Evolutionary conservation across 2,329 filamentous ascomycete genomes (phyloP).

Genomic region (Hymenoscyphus scutula): DNA sequence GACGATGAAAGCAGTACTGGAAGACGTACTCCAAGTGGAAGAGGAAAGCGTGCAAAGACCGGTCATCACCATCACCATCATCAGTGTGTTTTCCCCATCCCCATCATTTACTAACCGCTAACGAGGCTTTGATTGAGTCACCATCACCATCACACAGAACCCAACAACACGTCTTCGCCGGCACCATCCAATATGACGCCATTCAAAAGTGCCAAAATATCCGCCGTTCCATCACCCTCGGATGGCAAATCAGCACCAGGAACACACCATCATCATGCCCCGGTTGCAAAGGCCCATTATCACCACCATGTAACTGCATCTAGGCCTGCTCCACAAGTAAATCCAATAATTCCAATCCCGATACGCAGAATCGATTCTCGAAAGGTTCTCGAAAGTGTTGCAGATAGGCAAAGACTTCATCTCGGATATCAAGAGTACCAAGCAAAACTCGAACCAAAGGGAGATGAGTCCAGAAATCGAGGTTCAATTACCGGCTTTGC

Average conservation of each 20-base stretch:
- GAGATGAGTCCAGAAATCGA: slow-evolving; percentile 22
- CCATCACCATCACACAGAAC: slow-evolving; percentile 56
- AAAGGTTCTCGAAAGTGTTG: slow-evolving; percentile 68
- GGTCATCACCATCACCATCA: slow-evolving; percentile 58
- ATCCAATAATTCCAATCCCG: slow-evolving; percentile 55
- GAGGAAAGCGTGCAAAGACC: slow-evolving; percentile 69
- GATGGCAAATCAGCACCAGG: slow-evolving; percentile 19
- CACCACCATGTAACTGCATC: slow-evolving; percentile 41
- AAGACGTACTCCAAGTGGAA: slow-evolving; percentile 55
- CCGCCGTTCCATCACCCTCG: slow-evolving; percentile 46
- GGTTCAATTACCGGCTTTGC: slow-evolving; percentile 31
- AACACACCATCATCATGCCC: slow-evolving; percentile 35
- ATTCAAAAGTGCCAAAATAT: slow-evolving; percentile 51
- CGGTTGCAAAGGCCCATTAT: slow-evolving; percentile 35
- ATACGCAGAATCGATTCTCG: slow-evolving; percentile 67
- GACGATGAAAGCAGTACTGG: slow-evolving; percentile 69
- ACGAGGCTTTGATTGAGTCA: slow-evolving; percentile 41
- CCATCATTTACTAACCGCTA: slow-evolving; percentile 18
- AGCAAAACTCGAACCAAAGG: slow-evolving; percentile 55
- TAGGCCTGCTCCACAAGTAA: slow-evolving; percentile 31
- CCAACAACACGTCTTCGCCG: slow-evolving; percentile 45
- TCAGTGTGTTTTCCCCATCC: slow-evolving; percentile 49
- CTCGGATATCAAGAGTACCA: slow-evolving; percentile 83
- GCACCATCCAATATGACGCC: slow-evolving; percentile 42
- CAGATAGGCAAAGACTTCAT: slow-evolving; percentile 70